phyloP scores from a whole-genome alignment of 805 yeast genomes.

The Cyberlindnera lachancei region DNA sequence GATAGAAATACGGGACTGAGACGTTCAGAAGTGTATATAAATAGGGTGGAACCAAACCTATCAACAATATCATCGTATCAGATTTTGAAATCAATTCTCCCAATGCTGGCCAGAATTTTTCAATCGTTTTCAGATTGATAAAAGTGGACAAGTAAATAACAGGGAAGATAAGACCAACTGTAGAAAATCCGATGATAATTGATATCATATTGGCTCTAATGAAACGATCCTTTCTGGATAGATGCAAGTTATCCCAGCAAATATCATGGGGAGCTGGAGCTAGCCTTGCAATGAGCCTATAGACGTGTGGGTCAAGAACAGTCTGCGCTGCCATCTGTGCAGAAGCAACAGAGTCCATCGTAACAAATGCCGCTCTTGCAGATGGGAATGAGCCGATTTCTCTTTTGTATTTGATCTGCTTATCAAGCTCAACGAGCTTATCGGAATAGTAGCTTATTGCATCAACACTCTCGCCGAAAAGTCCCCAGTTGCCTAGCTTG shows the following conservation, averaged over 20 bases:
- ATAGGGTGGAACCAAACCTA: slow-evolving; percentile 88
- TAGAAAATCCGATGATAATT: slow-evolving; percentile 36
- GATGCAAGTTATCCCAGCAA: slow-evolving; percentile 81
- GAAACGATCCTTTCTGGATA: slow-evolving; percentile 65
- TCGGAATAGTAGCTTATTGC: slow-evolving; percentile 71
- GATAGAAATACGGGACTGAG: slow-evolving; percentile 77
- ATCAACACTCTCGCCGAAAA: slow-evolving; percentile 67
- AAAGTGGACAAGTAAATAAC: slow-evolving; percentile 80
- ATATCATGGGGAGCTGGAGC: slow-evolving; percentile 98
- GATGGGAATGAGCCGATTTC: slow-evolving; percentile 54
- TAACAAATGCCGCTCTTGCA: slow-evolving; percentile 85
- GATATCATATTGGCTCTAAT: slow-evolving; percentile 39
- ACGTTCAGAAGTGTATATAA: slow-evolving; percentile 80
- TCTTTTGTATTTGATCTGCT: slow-evolving; percentile 37
- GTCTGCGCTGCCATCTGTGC: slow-evolving; percentile 98
- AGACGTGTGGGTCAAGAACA: slow-evolving; percentile 81
- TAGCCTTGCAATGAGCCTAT: slow-evolving; percentile 68
- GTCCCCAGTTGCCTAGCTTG: slow-evolving; percentile 50
- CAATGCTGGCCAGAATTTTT: slow-evolving; percentile 76
- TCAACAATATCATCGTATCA: slow-evolving; percentile 67
- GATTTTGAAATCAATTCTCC: slow-evolving; percentile 60
- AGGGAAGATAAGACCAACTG: slow-evolving; percentile 73
- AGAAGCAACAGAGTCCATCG: slow-evolving; percentile 91
- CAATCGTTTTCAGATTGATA: slow-evolving; percentile 69
- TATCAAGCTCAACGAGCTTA: slow-evolving; percentile 61